phyloP scores from a whole-genome alignment of 2,329 filamentous ascomycete species.

The Ceratocystis eucalypticola region DNA sequence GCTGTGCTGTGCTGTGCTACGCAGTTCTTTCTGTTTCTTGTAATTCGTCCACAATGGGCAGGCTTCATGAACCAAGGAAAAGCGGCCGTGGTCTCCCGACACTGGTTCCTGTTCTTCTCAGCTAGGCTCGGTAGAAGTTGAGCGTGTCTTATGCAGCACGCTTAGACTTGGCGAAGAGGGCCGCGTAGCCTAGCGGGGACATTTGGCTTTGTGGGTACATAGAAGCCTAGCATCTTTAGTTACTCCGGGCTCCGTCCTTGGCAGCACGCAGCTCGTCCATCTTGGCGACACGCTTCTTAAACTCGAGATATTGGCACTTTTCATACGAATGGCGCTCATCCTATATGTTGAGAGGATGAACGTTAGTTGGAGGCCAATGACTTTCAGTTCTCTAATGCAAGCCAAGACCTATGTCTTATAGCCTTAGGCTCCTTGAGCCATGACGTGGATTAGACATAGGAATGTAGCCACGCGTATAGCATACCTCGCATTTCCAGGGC shows the following conservation, averaged over 20 bases:
- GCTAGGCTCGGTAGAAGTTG: neutral
- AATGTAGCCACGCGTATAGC: slow-evolving; percentile 25
- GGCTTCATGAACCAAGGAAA: neutral
- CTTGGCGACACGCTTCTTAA: slow-evolving; percentile 96
- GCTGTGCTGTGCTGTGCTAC: no score
- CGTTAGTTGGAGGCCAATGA: neutral
- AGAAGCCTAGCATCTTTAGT: slow-evolving; percentile 36
- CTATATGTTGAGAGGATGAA: slow-evolving; percentile 33
- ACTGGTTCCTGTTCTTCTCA: neutral
- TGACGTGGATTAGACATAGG: neutral
- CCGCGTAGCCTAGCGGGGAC: neutral
- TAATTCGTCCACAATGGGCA: neutral
- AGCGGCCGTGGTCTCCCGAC: neutral
- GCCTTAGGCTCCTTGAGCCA: neutral
- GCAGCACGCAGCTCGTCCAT: slow-evolving; percentile 90
- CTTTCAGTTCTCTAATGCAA: neutral
- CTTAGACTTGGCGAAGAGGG: neutral
- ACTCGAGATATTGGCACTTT: slow-evolving; percentile 98
- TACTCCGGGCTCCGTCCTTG: slow-evolving; percentile 74
- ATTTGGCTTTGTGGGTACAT: neutral
- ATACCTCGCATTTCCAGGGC: slow-evolving; percentile 94
- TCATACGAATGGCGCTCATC: slow-evolving; percentile 96
- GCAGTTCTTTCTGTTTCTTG: slow-evolving; percentile 3
- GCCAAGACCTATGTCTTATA: neutral
- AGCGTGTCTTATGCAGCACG: neutral